Conservation (phyloP, 495 filamentous ascomycete genomes). For the Filosporella fistucella region DNA sequence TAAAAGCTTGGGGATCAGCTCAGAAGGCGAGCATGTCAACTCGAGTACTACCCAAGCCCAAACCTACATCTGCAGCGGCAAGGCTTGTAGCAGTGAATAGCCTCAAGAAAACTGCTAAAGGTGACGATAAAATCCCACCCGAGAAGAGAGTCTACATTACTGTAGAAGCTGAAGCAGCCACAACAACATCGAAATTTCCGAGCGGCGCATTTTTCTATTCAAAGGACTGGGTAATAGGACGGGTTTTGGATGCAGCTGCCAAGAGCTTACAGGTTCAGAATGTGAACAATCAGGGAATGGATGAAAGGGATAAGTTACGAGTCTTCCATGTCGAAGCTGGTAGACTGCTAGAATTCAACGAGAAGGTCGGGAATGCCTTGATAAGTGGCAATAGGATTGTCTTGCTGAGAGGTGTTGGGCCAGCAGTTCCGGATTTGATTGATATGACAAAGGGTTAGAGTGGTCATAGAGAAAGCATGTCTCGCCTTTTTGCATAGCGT, state of each 20-base stretch:
- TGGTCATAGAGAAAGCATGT: not conserved
- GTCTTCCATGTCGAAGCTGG: constrained; percentile 93
- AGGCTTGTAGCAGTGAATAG: constrained; percentile 60
- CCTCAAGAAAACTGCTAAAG: constrained; percentile 83
- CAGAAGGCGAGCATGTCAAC: constrained; percentile 47
- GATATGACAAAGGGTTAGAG: constrained; percentile 16
- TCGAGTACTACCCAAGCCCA: constrained; percentile 51
- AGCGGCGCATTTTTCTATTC: constrained; percentile 80
- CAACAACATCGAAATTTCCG: constrained; percentile 68
- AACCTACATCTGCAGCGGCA: constrained; percentile 54
- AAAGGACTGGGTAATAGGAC: constrained; percentile 80
- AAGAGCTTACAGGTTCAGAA: constrained; percentile 77
- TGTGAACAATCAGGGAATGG: constrained; percentile 74
- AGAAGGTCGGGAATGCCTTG: constrained; percentile 68
- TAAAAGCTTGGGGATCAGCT: constrained; percentile 64
- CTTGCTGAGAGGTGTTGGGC: constrained; percentile 76
- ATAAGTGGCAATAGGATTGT: constrained; percentile 85
- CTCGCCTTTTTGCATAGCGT: constrained; percentile 15
- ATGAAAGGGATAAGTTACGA: constrained; percentile 73
- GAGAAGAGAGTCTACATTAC: constrained; percentile 83
- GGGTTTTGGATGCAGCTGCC: constrained; percentile 85
- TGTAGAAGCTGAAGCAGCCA: constrained; percentile 80
- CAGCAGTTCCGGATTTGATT: constrained; percentile 47
- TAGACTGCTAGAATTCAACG: constrained; percentile 76
- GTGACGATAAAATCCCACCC: constrained; percentile 70